Percentiles rank a stretch among this genome's conserved stretches.
These are phyloP conservation scores for Cucumis cinereus DNA, from an alignment of 306 rosid species.

Conservation along the genomic window DNA sequence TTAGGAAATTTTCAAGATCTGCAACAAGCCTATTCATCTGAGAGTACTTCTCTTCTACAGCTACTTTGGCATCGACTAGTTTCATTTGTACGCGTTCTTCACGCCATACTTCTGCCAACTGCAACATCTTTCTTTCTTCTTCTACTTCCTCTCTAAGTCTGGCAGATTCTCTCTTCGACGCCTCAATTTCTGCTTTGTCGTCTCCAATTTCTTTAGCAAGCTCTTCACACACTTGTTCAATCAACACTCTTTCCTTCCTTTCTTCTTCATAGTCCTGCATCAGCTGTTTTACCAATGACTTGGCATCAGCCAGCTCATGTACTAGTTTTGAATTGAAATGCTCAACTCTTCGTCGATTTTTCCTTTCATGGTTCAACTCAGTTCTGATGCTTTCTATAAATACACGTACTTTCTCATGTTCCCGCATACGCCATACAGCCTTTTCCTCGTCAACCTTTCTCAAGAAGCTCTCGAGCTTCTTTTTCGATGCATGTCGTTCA, in stretches of 20 bases:
- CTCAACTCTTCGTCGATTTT: conserved; percentile 65
- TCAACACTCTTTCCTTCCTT: conserved; percentile 59
- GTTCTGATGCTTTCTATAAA: conserved; percentile 58
- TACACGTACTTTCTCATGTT: conserved; percentile 83
- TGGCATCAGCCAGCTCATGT: conserved; percentile 74
- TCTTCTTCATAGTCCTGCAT: conserved; percentile 83
- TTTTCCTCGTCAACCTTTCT: conserved; percentile 76
- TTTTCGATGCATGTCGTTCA: conserved; percentile 57
- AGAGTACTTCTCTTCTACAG: conserved; percentile 75
- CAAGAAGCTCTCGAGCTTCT: conserved; percentile 71
- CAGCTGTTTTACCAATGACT: conserved; percentile 52
- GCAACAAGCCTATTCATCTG: conserved; percentile 71
- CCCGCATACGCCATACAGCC: conserved; percentile 66
- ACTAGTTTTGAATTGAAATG: conserved; percentile 72
- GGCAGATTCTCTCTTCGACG: conserved; percentile 52
- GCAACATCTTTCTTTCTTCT: conserved; percentile 84
- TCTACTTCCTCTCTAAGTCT: conserved; percentile 67
- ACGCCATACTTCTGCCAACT: conserved; percentile 97
- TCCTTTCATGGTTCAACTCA: conserved; percentile 70
- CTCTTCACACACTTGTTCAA: conserved; percentile 89
- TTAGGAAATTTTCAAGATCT: conserved; percentile 49
- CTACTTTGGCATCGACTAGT: conserved; percentile 81
- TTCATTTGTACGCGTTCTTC: conserved; percentile 99
- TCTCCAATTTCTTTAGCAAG: conserved; percentile 88
- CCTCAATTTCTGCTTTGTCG: conserved; percentile 79